Conservation (phyloP, 805 yeast genomes). For the Starmerella tilneyi region DNA sequence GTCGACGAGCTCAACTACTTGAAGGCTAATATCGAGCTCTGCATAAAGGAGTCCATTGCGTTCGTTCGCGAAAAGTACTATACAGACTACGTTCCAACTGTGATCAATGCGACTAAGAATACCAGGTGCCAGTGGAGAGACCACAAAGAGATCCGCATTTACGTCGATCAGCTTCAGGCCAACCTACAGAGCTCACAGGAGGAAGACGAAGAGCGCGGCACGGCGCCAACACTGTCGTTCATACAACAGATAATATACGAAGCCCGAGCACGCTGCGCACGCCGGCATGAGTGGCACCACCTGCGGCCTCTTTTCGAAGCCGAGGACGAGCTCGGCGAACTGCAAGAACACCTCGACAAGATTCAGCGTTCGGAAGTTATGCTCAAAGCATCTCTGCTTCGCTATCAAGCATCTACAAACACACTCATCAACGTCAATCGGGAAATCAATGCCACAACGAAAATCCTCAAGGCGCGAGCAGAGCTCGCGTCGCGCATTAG, state of each 20-base stretch:
- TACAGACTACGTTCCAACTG: conserved; percentile 2
- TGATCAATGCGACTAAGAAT: not conserved
- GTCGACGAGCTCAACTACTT: conserved; percentile 13
- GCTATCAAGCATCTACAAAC: conserved; percentile 6
- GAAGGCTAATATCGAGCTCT: conserved; percentile 16
- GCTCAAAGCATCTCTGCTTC: conserved; percentile 2
- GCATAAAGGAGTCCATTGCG: conserved; percentile 7
- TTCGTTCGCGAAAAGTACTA: not conserved
- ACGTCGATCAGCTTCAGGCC: not conserved
- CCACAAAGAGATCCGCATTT: conserved; percentile 1
- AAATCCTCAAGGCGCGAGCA: not conserved
- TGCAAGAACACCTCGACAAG: not conserved
- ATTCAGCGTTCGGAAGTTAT: not conserved
- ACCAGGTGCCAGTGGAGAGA: conserved; percentile 2
- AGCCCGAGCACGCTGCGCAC: not conserved
- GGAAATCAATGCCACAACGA: conserved; percentile 3
- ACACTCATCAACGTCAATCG: conserved; percentile 5
- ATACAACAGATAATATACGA: not conserved
- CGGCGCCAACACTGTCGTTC: not conserved
- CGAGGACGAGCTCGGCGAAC: not conserved
- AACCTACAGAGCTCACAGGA: not conserved
- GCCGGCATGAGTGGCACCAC: not conserved
- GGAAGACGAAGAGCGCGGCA: not conserved
- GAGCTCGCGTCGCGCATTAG: not conserved
- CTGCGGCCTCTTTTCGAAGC: conserved; percentile 4